A percentile compares a stretch with the other conserved stretches of the same genome.
Conservation (phyloP, 2,329 filamentous ascomycete species). For the Harringtonia aguacate region DNA sequence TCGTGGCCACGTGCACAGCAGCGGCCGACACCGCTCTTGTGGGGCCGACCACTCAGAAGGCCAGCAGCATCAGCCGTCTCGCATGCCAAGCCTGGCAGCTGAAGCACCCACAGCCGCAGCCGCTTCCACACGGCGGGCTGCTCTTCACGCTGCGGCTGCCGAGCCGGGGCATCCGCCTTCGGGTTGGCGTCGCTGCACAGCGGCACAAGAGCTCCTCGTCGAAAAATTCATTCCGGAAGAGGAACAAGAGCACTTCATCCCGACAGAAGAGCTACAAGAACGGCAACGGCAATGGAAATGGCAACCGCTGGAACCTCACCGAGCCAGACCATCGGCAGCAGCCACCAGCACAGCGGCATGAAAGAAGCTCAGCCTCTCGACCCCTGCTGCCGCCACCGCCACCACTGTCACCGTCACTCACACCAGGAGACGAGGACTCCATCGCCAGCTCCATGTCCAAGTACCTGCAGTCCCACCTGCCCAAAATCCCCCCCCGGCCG, state of each 20-base stretch:
- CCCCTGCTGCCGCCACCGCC: constrained; percentile 4
- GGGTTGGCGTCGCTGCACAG: neutral
- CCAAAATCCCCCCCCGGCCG: constrained; percentile 74
- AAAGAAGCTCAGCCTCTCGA: constrained; percentile 1
- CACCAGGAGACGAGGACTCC: constrained; percentile 24
- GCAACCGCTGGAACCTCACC: too few relatives aligned
- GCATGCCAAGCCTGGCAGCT: constrained; percentile 24
- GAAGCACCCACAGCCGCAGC: constrained; percentile 14
- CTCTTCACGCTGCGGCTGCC: neutral
- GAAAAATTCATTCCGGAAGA: too few relatives aligned
- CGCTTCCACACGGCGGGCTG: constrained; percentile 1
- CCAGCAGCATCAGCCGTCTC: constrained; percentile 22
- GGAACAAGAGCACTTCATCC: neutral
- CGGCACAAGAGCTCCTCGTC: too few relatives aligned
- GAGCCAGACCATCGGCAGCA: too few relatives aligned
- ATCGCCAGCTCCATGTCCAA: constrained; percentile 44
- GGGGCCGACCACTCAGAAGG: constrained; percentile 15
- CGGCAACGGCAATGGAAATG: too few relatives aligned
- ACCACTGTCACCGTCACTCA: constrained; percentile 8
- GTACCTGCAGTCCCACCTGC: constrained; percentile 44
- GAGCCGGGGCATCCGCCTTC: too few relatives aligned
- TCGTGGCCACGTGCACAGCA: constrained; percentile 27
- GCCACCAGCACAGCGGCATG: neutral
- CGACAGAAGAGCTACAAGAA: neutral
- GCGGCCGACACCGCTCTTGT: constrained; percentile 23